Conservation (phyloP, 306 rosid genomes). For the Spatholobus suberectus region DNA sequence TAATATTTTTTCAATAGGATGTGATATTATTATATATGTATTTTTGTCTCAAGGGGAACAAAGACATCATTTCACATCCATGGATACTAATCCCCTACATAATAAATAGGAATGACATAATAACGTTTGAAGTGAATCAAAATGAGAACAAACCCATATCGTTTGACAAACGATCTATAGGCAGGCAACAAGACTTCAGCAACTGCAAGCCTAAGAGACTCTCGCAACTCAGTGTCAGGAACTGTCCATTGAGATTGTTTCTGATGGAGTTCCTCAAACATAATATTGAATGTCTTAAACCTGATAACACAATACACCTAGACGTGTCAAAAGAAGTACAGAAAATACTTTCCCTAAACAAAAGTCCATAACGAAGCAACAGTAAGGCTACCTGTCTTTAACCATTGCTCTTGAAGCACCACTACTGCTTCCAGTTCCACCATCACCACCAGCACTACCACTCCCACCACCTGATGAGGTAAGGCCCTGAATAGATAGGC, state of each 20-base stretch:
- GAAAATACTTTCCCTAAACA: not conserved
- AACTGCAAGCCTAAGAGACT: slow-evolving; percentile 92
- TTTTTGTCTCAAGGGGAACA: not conserved
- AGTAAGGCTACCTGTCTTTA: slow-evolving; percentile 71
- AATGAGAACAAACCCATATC: slow-evolving; percentile 71
- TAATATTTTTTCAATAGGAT: slow-evolving; percentile 24
- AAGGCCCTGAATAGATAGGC: slow-evolving; percentile 83
- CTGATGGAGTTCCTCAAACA: slow-evolving; percentile 97
- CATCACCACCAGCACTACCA: slow-evolving; percentile 67
- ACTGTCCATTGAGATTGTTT: slow-evolving; percentile 98
- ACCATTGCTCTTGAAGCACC: slow-evolving; percentile 96
- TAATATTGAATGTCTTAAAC: slow-evolving; percentile 79
- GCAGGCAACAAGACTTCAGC: slow-evolving; percentile 96
- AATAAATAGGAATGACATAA: slow-evolving; percentile 18
- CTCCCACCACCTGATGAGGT: slow-evolving; percentile 90
- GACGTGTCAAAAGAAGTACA: slow-evolving; percentile 26
- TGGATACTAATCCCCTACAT: not conserved
- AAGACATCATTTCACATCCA: not conserved
- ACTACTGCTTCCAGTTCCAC: slow-evolving; percentile 77
- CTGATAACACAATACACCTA: slow-evolving; percentile 48
- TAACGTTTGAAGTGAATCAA: slow-evolving; percentile 8
- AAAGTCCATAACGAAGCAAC: not conserved
- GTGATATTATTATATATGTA: not conserved
- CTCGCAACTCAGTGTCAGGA: slow-evolving; percentile 91
- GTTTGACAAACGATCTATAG: slow-evolving; percentile 85